phyloP scores from a whole-genome alignment of 768 basidiomycete genomes.

The Mycena metata region DNA sequence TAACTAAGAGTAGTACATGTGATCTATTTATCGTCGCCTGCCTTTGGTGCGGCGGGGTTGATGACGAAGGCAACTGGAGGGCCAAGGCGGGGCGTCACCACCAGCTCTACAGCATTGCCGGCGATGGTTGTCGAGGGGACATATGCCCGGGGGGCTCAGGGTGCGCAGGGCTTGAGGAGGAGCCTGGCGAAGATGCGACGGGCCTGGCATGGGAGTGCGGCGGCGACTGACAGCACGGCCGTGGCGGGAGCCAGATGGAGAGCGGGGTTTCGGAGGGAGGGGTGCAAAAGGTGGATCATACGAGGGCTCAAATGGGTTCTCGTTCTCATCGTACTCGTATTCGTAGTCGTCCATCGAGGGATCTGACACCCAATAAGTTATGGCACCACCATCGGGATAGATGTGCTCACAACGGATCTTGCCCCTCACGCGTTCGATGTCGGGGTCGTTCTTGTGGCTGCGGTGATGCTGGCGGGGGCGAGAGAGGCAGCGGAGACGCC shows the following conservation, averaged over 20 bases:
- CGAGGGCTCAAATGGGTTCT: no score
- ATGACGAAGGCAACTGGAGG: constrained; percentile 9
- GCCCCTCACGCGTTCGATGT: constrained; percentile 8
- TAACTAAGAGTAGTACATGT: constrained; percentile 12
- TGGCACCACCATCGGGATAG: constrained; percentile 18
- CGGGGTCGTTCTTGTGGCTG: constrained; percentile 8
- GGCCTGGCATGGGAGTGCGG: constrained; percentile 4
- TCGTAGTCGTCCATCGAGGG: neutral
- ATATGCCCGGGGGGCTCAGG: no score
- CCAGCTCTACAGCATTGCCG: constrained; percentile 15
- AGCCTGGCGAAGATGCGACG: neutral
- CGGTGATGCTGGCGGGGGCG: no score
- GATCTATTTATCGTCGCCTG: neutral
- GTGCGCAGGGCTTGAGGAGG: no score
- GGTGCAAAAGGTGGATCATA: no score
- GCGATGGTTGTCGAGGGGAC: neutral
- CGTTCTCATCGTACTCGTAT: neutral
- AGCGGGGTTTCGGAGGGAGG: neutral
- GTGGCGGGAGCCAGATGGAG: constrained; percentile 6
- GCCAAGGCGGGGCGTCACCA: constrained; percentile 5
- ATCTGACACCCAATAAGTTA: constrained; percentile 21
- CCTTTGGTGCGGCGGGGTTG: constrained; percentile 5
- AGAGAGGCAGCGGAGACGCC: no score
- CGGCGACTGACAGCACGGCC: neutral
- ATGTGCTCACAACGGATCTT: constrained; percentile 24